These are phyloP conservation scores for Ambrosiella beaveri DNA, from an alignment of 2,329 filamentous ascomycete genomes.

Conservation along the genomic window DNA sequence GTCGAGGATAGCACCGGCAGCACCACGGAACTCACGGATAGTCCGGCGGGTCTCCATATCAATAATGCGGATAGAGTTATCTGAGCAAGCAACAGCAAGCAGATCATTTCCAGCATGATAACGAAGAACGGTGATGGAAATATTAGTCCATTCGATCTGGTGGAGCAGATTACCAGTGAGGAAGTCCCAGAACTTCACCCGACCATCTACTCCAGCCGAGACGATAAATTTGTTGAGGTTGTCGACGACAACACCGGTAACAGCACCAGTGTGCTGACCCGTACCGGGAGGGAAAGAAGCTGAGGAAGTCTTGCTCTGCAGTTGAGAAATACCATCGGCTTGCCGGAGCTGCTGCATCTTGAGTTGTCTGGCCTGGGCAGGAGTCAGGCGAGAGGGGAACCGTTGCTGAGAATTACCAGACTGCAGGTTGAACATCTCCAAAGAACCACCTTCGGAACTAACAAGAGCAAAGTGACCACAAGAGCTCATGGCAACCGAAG, in stretches of 20 bases:
- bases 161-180: slow-evolving; percentile 61
- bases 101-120: slow-evolving; percentile 75
- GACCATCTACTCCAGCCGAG: slow-evolving; percentile 78
- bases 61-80: slow-evolving; percentile 71
- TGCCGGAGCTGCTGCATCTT: slow-evolving; percentile 47
- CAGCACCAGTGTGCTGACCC: slow-evolving; percentile 61
- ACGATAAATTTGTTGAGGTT: slow-evolving; percentile 74
- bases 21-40: slow-evolving; percentile 84
- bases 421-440: slow-evolving; percentile 95
- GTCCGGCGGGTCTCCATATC: slow-evolving; percentile 82
- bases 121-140: slow-evolving; percentile 48
- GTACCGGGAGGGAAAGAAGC: slow-evolving; percentile 32
- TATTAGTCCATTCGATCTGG: slow-evolving; percentile 64
- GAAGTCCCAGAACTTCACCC: slow-evolving; percentile 96
- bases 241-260: slow-evolving; percentile 79
- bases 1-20: slow-evolving; percentile 55
- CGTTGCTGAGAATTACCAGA: slow-evolving; percentile 76
- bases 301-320: slow-evolving; percentile 27
- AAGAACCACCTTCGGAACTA: slow-evolving; percentile 63
- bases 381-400: slow-evolving; percentile 66
- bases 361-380: slow-evolving; percentile 59
- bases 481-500: slow-evolving; percentile 71
- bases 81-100: slow-evolving; percentile 75
- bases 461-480: slow-evolving; percentile 90
- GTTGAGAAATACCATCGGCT: slow-evolving; percentile 37